phyloP scores from a whole-genome alignment of 2,329 filamentous ascomycete species.

The Talaromyces sp. region DNA sequence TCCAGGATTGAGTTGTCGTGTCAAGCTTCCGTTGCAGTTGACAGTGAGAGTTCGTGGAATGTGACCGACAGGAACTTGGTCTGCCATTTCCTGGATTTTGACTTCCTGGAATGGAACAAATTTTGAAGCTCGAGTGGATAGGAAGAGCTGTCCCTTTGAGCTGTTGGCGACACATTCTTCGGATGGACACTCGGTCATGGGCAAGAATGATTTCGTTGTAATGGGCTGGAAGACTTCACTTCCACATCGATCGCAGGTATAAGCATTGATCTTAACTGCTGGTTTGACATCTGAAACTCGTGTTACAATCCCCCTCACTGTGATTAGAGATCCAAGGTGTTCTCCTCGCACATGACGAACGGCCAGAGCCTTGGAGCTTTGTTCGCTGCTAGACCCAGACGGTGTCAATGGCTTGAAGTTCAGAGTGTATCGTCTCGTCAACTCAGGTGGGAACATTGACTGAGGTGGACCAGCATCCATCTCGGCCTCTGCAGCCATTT shows the following conservation, averaged over 20 bases:
- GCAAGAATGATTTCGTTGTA: constrained; percentile 83
- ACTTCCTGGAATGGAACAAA: constrained; percentile 97
- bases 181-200: constrained; percentile 80
- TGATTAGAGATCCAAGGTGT: constrained; percentile 88
- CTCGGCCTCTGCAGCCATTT: constrained; percentile 60
- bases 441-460: constrained; percentile 81
- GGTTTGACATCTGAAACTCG: constrained; percentile 97
- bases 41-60: constrained; percentile 89
- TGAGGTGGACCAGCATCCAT: constrained; percentile 61
- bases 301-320: constrained; percentile 87
- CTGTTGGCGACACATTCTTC: constrained; percentile 87
- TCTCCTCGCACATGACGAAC: constrained; percentile 90
- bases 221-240: constrained; percentile 97
- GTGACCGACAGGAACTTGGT: constrained; percentile 96
- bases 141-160: constrained; percentile 85
- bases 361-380: constrained; percentile 63
- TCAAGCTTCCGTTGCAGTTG: constrained; percentile 80
- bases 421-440: constrained; percentile 89
- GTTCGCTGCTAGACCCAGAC: constrained; percentile 59
- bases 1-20: constrained; percentile 83
- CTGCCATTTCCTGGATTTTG: constrained; percentile 98
- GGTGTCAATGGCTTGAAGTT: constrained; percentile 91
- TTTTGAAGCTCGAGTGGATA: constrained; percentile 93
- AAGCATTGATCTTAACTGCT: constrained; percentile 93
- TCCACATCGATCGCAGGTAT: constrained; percentile 93